phyloP scores from a whole-genome alignment of 768 basidiomycete genomes.

The Lentinula edodes region DNA sequence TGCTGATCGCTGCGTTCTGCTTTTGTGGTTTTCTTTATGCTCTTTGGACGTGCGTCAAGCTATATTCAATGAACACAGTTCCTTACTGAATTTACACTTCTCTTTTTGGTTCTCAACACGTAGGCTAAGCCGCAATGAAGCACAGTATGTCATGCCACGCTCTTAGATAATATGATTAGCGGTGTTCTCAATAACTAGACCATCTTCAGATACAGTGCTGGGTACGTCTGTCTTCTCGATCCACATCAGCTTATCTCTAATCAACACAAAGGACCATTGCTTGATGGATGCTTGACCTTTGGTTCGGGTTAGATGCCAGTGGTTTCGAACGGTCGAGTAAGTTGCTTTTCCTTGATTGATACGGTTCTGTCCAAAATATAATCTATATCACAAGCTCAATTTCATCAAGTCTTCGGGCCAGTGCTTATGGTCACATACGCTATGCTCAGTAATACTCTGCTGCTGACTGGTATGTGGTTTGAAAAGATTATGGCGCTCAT shows the following conservation, averaged over 20 bases:
- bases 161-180: neutral
- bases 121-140: slow-evolving; percentile 59
- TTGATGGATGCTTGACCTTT: slow-evolving; percentile 94
- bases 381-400: slow-evolving; percentile 40
- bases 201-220: slow-evolving; percentile 13
- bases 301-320: slow-evolving; percentile 91
- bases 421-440: slow-evolving; percentile 89
- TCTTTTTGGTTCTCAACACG: neutral
- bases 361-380: slow-evolving; percentile 5
- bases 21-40: slow-evolving; percentile 93
- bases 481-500: no score
- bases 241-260: slow-evolving; percentile 8
- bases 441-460: slow-evolving; percentile 85
- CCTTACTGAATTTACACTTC: neutral
- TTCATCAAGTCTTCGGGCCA: slow-evolving; percentile 87
- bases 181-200: neutral
- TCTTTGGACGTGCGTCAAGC: slow-evolving; percentile 75
- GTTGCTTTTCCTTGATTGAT: slow-evolving; percentile 21
- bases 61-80: neutral
- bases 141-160: slow-evolving; percentile 34
- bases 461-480: slow-evolving; percentile 66
- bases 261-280: slow-evolving; percentile 49
- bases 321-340: slow-evolving; percentile 81
- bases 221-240: slow-evolving; percentile 22
- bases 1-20: slow-evolving; percentile 84